Evolutionary conservation across 352 stramenopile species (phyloP).

Genomic region (Phytopythium montanum): DNA sequence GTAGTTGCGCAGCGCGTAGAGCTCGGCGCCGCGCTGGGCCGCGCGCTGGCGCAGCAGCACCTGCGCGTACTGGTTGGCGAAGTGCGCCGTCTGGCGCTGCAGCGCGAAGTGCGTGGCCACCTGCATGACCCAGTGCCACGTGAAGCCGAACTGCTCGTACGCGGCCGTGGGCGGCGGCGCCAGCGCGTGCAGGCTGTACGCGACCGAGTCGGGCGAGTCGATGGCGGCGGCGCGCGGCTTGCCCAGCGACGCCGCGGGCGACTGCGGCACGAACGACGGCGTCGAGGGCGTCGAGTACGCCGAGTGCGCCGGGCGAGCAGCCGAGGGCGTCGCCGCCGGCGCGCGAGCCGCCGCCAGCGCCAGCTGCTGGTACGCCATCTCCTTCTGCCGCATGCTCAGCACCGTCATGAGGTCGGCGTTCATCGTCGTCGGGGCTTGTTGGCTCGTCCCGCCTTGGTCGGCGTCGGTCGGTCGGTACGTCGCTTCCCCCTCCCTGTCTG

Average conservation of each 20-base stretch:
- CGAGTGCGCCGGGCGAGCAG: conserved; percentile 3
- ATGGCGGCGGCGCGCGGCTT: conserved; percentile 7
- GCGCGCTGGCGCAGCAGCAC: conserved; percentile 62
- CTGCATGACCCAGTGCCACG: conserved; percentile 73
- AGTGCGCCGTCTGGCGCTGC: conserved; percentile 75
- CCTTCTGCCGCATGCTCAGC: conserved; percentile 78
- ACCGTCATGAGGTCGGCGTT: conserved; percentile 68
- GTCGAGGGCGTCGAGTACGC: conserved; percentile 4
- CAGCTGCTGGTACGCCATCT: conserved; percentile 77
- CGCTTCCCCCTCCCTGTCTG: neutral
- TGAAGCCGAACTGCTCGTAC: conserved; percentile 78
- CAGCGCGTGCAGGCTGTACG: conserved; percentile 24
- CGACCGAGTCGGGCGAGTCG: conserved; percentile 50
- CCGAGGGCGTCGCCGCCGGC: conserved; percentile 14
- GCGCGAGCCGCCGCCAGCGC: conserved; percentile 23
- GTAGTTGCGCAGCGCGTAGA: conserved; percentile 32
- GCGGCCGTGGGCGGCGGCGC: conserved; percentile 17
- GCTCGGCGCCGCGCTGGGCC: conserved; percentile 26
- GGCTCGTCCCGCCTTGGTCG: too few relatives aligned
- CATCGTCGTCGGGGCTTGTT: too few relatives aligned
- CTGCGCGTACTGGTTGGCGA: conserved; percentile 73
- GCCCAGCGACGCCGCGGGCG: conserved; percentile 16
- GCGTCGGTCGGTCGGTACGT: conserved; percentile 5
- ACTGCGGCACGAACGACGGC: conserved; percentile 21
- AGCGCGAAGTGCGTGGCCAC: conserved; percentile 65